Conservation (phyloP, 345 rosid species). For the Boechera retrofracta region DNA sequence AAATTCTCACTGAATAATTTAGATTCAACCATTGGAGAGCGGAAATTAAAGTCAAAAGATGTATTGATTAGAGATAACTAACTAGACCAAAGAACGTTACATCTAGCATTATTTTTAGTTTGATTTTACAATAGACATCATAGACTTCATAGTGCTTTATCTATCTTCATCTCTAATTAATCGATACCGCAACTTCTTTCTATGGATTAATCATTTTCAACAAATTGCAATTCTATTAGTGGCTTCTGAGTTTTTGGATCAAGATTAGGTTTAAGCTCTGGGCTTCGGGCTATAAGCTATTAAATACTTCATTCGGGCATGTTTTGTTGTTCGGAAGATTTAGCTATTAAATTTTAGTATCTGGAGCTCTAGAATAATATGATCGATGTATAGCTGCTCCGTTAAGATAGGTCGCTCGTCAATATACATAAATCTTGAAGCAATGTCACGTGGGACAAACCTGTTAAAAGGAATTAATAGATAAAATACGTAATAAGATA, state of each 20-base stretch:
- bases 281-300: conserved; percentile 6
- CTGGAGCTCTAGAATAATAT: too few species aligned
- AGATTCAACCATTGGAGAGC: conserved; percentile 20
- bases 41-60: conserved; percentile 37
- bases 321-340: conserved; percentile 8
- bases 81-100: conserved; percentile 24
- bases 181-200: conserved; percentile 1
- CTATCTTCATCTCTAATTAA: conserved; percentile 36
- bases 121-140: conserved; percentile 25
- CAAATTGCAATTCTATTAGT: background rate
- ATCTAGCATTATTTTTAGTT: conserved; percentile 28
- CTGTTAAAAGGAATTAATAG: background rate
- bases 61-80: conserved; percentile 34
- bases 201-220: background rate
- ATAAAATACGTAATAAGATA: background rate
- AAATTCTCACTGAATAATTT: conserved; percentile 13
- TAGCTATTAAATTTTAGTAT: background rate
- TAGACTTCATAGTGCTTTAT: conserved; percentile 17
- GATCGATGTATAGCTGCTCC: too few species aligned
- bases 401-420: too few species aligned
- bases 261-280: conserved; percentile 12
- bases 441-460: too few species aligned
- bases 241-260: conserved; percentile 23
- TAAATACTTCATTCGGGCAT: conserved; percentile 18
- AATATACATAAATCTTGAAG: too few species aligned